A percentile compares a stretch with the other conserved stretches of the same genome.
Evolutionary conservation across 345 rosid genomes (phyloP).

Genomic region (Acer campestre): DNA sequence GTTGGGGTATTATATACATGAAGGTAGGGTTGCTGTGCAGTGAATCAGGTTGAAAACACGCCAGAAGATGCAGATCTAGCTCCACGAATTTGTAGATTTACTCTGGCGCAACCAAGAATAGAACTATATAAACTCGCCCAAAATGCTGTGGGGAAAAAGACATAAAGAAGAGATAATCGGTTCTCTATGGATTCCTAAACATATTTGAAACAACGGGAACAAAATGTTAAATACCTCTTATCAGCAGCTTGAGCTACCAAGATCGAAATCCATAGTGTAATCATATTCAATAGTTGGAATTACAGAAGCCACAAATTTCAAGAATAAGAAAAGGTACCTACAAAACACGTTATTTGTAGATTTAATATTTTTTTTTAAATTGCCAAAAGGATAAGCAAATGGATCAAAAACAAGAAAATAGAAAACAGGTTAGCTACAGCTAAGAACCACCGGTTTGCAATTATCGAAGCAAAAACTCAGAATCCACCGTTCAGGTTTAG

Average conservation of each 20-base stretch:
- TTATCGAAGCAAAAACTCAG: background rate
- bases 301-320: constrained; percentile 90
- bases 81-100: background rate
- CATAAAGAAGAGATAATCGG: background rate
- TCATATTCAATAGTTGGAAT: constrained; percentile 95
- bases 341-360: constrained; percentile 4
- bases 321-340: constrained; percentile 91
- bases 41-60: background rate
- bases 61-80: background rate
- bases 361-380: too few relatives aligned
- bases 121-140: background rate
- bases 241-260: constrained; percentile 83
- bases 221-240: constrained; percentile 23
- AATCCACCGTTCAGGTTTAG: background rate
- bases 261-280: constrained; percentile 95
- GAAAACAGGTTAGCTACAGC: background rate
- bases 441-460: background rate
- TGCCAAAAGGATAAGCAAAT: background rate
- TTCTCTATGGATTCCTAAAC: background rate
- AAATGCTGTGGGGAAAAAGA: too few relatives aligned
- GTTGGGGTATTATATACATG: background rate
- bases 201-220: constrained; percentile 1
- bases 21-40: background rate
- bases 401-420: background rate
- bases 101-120: background rate